Conservation (phyloP, 805 yeast species). For the Deakozyma indianensis region DNA sequence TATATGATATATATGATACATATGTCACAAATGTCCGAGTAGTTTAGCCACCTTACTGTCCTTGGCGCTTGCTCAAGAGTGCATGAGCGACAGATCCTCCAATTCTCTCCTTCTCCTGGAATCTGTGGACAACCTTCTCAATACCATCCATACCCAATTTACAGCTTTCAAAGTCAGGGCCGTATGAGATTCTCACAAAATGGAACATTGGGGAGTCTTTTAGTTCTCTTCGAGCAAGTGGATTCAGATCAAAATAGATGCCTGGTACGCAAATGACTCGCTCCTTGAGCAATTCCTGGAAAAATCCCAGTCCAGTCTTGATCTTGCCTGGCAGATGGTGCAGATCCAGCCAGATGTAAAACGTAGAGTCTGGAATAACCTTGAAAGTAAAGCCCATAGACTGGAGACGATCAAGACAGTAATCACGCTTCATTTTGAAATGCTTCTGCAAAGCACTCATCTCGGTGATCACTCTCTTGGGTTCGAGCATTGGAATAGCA, state of each 20-base stretch:
- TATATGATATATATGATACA: no score
- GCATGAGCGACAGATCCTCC: constrained; percentile 6
- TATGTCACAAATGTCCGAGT: no score
- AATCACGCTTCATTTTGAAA: constrained; percentile 43
- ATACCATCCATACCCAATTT: constrained; percentile 48
- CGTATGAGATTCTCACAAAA: constrained; percentile 43
- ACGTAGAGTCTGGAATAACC: constrained; percentile 41
- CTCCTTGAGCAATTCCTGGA: constrained; percentile 49
- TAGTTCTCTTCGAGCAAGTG: constrained; percentile 31
- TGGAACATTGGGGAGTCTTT: constrained; percentile 48
- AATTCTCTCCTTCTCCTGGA: constrained; percentile 11
- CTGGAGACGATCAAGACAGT: constrained; percentile 32
- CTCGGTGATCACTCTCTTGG: constrained; percentile 34
- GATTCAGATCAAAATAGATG: constrained; percentile 45
- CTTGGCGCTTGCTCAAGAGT: neutral
- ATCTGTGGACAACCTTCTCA: constrained; percentile 26
- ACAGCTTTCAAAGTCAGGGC: constrained; percentile 38
- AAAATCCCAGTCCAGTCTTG: constrained; percentile 43
- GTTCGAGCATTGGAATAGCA: constrained; percentile 39
- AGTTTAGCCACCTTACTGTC: no score
- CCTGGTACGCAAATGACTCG: constrained; percentile 50
- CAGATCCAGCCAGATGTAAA: constrained; percentile 45
- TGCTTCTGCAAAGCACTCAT: constrained; percentile 45
- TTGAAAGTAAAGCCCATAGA: constrained; percentile 41
- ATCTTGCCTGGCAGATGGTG: constrained; percentile 41